phyloP scores from a whole-genome alignment of 2,329 filamentous ascomycete species.

The Talaromyces albobiverticillius region DNA sequence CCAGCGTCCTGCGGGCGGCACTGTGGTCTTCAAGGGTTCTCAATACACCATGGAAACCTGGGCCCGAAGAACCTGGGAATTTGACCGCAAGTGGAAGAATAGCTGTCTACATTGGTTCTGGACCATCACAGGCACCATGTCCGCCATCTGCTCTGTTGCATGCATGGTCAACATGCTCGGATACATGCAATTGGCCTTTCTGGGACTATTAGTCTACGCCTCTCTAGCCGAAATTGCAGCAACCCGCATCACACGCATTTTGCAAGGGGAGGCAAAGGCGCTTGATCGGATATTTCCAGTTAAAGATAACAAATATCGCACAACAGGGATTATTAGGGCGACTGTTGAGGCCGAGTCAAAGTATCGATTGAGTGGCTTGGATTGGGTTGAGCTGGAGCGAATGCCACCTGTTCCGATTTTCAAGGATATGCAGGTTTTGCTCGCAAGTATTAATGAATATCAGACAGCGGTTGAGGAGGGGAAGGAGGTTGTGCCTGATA shows the following conservation, averaged over 20 bases:
- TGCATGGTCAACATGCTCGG: constrained; percentile 36
- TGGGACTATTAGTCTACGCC: constrained; percentile 26
- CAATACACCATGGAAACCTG: constrained; percentile 28
- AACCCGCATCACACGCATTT: constrained; percentile 23
- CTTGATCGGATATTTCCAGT: constrained; percentile 10
- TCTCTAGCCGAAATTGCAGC: constrained; percentile 29
- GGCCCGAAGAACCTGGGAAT: constrained; percentile 31
- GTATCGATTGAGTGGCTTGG: constrained; percentile 20
- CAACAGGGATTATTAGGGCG: constrained; percentile 20
- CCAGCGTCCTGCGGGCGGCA: constrained; percentile 30
- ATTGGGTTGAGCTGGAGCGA: constrained; percentile 24
- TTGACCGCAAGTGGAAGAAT: constrained; percentile 17
- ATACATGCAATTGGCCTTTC: constrained; percentile 28
- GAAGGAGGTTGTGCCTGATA: neutral
- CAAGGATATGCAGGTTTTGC: constrained; percentile 21
- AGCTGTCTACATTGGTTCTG: constrained; percentile 28
- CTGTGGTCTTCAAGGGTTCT: constrained; percentile 30
- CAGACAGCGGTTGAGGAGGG: constrained; percentile 16
- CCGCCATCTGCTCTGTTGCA: constrained; percentile 27
- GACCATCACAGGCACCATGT: constrained; percentile 26
- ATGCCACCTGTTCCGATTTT: constrained; percentile 22
- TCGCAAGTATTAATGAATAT: constrained; percentile 17
- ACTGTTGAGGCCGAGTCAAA: constrained; percentile 18
- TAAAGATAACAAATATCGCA: constrained; percentile 15
- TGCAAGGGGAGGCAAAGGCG: constrained; percentile 22